Evolutionary conservation across 2,329 filamentous ascomycete genomes (phyloP).

Genomic region (Oidium heveae): DNA sequence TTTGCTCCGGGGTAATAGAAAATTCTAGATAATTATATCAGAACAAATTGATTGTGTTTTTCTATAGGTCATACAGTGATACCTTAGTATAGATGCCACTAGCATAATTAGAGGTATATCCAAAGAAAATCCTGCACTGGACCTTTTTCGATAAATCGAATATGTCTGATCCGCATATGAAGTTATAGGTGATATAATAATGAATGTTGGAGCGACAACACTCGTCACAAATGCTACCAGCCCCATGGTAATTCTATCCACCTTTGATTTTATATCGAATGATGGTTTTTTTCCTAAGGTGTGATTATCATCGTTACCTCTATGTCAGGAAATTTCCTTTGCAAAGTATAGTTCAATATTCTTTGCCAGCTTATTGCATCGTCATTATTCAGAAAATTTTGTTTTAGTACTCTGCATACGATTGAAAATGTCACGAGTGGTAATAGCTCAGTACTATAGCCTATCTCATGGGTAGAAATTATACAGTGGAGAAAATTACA

Average conservation of each 20-base stretch:
- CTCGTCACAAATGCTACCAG: conserved; percentile 19
- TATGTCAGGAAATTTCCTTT: no score
- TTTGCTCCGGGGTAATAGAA: conserved; percentile 45
- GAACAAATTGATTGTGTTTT: not conserved
- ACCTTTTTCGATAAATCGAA: conserved; percentile 36
- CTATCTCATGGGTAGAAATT: no score
- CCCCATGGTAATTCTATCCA: conserved; percentile 8
- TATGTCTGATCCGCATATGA: conserved; percentile 41
- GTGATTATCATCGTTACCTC: no score
- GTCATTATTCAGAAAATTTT: no score
- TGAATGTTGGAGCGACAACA: conserved; percentile 34
- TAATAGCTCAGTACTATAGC: no score
- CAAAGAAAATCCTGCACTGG: conserved; percentile 42
- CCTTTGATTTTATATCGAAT: no score
- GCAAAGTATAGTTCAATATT: no score
- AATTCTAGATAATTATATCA: conserved; percentile 20
- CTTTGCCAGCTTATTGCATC: no score
- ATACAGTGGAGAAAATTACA: no score
- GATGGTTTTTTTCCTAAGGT: no score
- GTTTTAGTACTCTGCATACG: no score
- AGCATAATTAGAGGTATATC: conserved; percentile 52
- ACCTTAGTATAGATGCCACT: conserved; percentile 40
- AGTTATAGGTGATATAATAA: conserved; percentile 35
- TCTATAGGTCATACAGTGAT: conserved; percentile 1
- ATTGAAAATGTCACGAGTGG: no score